Percentiles rank a stretch among this genome's conserved stretches.
phyloP scores from a whole-genome alignment of 441 rosid species.

The Flueggea neowawraea region DNA sequence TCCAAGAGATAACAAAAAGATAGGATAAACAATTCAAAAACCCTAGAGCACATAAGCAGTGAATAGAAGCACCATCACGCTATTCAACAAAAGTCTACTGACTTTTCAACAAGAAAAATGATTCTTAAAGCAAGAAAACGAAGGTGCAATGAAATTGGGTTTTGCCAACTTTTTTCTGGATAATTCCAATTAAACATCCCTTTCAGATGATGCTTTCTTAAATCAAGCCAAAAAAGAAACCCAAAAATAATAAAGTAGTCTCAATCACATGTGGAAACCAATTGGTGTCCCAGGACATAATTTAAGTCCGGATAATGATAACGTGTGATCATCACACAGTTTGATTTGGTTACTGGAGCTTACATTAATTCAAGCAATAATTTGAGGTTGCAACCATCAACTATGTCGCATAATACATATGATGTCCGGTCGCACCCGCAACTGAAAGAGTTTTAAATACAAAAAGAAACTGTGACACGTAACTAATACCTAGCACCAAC shows the following conservation, averaged over 20 bases:
- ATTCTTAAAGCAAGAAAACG: slow-evolving; percentile 13
- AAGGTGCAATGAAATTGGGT: slow-evolving; percentile 13
- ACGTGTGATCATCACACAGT: neutral
- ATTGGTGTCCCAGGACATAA: neutral
- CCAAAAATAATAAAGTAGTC: neutral
- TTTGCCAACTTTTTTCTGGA: slow-evolving; percentile 16
- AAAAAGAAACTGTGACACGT: too few species aligned
- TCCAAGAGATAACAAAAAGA: slow-evolving; percentile 12
- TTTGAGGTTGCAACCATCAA: too few species aligned
- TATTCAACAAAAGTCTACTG: slow-evolving; percentile 2
- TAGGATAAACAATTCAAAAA: slow-evolving; percentile 16
- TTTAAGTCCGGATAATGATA: neutral
- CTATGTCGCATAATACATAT: too few species aligned
- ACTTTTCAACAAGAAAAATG: slow-evolving; percentile 14
- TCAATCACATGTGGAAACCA: slow-evolving; percentile 4
- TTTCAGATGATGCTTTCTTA: slow-evolving; percentile 16
- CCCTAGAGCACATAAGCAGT: neutral
- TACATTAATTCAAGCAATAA: neutral
- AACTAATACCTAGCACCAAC: too few species aligned
- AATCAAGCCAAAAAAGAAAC: slow-evolving; percentile 6
- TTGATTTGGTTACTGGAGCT: neutral
- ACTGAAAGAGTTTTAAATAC: too few species aligned
- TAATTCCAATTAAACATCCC: slow-evolving; percentile 13
- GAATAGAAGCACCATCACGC: slow-evolving; percentile 12
- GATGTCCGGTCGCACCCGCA: too few species aligned